A percentile compares a stretch with the other conserved stretches of the same genome.
Conservation (phyloP, 148 eudicot species). For the Vaccinium macrocarpon region DNA sequence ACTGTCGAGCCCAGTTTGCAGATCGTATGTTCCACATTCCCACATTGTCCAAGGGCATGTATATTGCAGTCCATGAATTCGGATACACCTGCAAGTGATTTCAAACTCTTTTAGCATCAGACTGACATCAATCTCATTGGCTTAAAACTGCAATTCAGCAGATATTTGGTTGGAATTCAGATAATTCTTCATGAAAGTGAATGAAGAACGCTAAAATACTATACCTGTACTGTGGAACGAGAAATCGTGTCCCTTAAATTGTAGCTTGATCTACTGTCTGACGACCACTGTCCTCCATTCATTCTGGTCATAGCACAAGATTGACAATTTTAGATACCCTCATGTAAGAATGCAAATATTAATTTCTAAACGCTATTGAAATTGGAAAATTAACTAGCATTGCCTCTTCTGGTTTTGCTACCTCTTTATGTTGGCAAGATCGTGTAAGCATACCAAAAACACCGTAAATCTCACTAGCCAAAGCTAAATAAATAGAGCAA, state of each 20-base stretch:
- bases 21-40: slow-evolving; percentile 73
- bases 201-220: neutral
- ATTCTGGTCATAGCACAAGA: slow-evolving; percentile 31
- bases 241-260: slow-evolving; percentile 55
- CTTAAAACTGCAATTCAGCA: neutral
- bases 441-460: neutral
- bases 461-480: neutral
- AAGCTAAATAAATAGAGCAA: neutral
- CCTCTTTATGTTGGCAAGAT: neutral
- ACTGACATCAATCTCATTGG: neutral
- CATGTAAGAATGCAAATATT: neutral
- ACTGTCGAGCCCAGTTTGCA: slow-evolving; percentile 62
- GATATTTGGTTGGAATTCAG: neutral
- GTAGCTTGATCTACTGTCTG: slow-evolving; percentile 47
- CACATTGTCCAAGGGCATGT: slow-evolving; percentile 67
- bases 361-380: neutral
- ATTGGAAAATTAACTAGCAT: neutral
- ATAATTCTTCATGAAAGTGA: neutral
- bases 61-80: slow-evolving; percentile 57
- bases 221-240: slow-evolving; percentile 59
- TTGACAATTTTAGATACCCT: neutral
- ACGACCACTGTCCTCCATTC: slow-evolving; percentile 63
- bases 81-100: slow-evolving; percentile 46
- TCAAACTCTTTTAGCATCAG: neutral
- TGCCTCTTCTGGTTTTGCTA: neutral